Base-by-base conservation (phyloP, 192 early-diverging fungal species). In the Helicostylum pulchrum region DNA sequence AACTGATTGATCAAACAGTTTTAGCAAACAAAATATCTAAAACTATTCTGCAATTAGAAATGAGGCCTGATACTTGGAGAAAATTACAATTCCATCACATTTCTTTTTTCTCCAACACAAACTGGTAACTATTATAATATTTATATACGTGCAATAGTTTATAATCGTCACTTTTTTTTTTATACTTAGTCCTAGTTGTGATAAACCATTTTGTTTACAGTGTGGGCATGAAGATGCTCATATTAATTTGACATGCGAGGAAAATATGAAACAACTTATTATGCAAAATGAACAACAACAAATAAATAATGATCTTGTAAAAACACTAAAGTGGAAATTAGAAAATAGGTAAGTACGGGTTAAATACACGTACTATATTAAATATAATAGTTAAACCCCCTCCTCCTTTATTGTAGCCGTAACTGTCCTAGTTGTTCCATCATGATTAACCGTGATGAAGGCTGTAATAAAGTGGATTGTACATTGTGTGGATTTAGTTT, bases 401-500 rank as follows among this genome's bases (percentile, higher is more conserved):
- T 34, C 19, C 12, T 26, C 17, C 21, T 49, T 48, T 11, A 43
- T 43, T n/a, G 12, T 26, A 77, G 81, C 32, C 86, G 82, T 39
- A 72, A 70, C n/a, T 88, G 87, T 55, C 87, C 87, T 9, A 79
- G 76, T 49, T 88, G 87, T 65, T 85, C 77, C 26, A 81, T 85
- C 34, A 49, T 87, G 66, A 88, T 88, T 48, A 81, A 81, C 39
- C 68, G 87, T 34, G 87, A 88, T 53, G 87, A 88, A 69, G 87
- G 87, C 4, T 88, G 87, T 56, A 86, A 88, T 62, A 88, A 88
- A 65, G 81, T 88, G 0, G 87, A 88, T 42, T 88, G 87, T 36
- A 75, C 78, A 51, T 73, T 76, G 17, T 88, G 87, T 62, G 86
- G 87, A 9, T 71, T 82, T 72, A 77, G 77, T 42, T 88, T 88